Percentiles rank a stretch among this genome's conserved stretches.
These are phyloP conservation scores for Pulveroboletus ravenelii DNA, from an alignment of 768 basidiomycete species.

Conservation along the genomic window DNA sequence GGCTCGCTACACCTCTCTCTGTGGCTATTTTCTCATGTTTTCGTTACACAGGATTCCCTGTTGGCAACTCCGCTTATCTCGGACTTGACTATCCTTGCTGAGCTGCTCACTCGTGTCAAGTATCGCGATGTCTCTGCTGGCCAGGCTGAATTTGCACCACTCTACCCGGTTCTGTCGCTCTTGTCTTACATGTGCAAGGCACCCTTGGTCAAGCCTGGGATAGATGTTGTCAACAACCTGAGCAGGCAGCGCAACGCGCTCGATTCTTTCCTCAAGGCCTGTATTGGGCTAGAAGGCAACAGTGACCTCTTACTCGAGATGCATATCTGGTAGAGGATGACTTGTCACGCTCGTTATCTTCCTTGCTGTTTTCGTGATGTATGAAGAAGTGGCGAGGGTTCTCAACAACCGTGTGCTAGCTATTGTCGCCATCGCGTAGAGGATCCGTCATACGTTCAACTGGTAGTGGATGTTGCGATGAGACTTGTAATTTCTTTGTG, in stretches of 20 bases:
- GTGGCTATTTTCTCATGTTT: background rate
- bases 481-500: background rate
- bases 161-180: constrained; percentile 90
- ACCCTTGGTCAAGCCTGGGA: constrained; percentile 91
- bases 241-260: constrained; percentile 93
- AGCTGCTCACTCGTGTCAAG: constrained; percentile 87
- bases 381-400: constrained; percentile 4
- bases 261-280: constrained; percentile 87
- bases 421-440: background rate
- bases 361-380: background rate
- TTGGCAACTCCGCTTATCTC: constrained; percentile 78
- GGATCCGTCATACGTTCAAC: constrained; percentile 13
- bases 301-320: constrained; percentile 84
- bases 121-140: constrained; percentile 59
- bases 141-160: constrained; percentile 64
- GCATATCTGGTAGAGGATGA: constrained; percentile 70
- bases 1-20: no score
- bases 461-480: background rate
- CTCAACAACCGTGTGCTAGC: constrained; percentile 17
- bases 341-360: no score
- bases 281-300: constrained; percentile 79
- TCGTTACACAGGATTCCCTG: constrained; percentile 68
- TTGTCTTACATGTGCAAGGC: constrained; percentile 98
- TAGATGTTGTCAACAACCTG: constrained; percentile 92
- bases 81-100: constrained; percentile 74